phyloP scores from a whole-genome alignment of 805 yeast species.

The Yarrowia keelungensis region DNA sequence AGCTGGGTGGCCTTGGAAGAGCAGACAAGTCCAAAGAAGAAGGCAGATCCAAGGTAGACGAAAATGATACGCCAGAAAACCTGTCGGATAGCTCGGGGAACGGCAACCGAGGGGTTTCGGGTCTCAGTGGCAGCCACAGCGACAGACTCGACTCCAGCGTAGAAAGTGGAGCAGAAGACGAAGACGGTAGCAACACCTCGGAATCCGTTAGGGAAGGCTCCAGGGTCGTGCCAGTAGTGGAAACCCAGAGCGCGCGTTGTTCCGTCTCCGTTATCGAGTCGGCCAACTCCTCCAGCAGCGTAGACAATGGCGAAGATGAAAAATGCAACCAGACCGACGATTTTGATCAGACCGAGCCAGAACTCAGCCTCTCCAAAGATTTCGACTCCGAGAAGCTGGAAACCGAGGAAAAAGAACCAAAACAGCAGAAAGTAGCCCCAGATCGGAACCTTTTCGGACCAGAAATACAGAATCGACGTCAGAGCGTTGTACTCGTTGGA shows the following conservation, averaged over 20 bases:
- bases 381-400: conserved; percentile 60
- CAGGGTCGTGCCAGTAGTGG: conserved; percentile 65
- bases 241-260: conserved; percentile 64
- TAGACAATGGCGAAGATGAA: conserved; percentile 63
- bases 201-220: conserved; percentile 55
- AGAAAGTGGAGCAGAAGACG: conserved; percentile 66
- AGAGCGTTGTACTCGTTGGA: conserved; percentile 60
- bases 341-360: conserved; percentile 63
- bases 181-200: conserved; percentile 62
- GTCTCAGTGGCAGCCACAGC: conserved; percentile 73
- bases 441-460: conserved; percentile 57
- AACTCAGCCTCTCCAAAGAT: conserved; percentile 71
- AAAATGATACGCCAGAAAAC: conserved; percentile 62
- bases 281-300: conserved; percentile 61
- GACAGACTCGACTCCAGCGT: conserved; percentile 65
- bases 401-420: conserved; percentile 58
- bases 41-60: conserved; percentile 64
- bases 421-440: conserved; percentile 59
- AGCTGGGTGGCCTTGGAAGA: conserved; percentile 62
- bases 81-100: conserved; percentile 67
- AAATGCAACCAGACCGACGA: conserved; percentile 62
- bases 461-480: conserved; percentile 54
- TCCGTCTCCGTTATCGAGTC: conserved; percentile 44
- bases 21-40: conserved; percentile 66
- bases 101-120: conserved; percentile 64